These are phyloP conservation scores for Tanozyma kutaoensis DNA, from an alignment of 805 yeast species.

Conservation along the genomic window DNA sequence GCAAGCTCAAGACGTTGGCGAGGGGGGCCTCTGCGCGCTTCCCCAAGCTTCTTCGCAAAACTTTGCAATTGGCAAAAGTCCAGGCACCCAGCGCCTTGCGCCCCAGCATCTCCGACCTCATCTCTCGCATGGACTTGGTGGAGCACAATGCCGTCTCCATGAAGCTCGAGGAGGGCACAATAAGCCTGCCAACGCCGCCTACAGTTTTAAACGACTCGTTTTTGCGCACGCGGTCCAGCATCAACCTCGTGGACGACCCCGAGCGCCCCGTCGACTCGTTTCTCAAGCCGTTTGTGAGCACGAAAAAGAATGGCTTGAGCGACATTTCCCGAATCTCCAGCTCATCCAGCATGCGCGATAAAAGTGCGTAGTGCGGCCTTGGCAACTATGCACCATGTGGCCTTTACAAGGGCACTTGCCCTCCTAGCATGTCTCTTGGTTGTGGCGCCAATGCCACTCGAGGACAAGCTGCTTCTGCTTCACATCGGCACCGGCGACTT, in stretches of 20 bases:
- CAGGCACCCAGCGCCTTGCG: not conserved
- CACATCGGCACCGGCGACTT: too few relatives aligned
- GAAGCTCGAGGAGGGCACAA: slow-evolving; percentile 20
- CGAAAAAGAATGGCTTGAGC: too few relatives aligned
- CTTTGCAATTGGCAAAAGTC: not conserved
- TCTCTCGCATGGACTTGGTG: slow-evolving; percentile 8
- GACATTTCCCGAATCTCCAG: too few relatives aligned
- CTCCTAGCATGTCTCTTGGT: too few relatives aligned
- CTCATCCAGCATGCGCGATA: too few relatives aligned
- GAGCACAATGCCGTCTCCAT: slow-evolving; percentile 9
- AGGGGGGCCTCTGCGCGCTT: not conserved
- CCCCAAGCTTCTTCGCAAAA: slow-evolving; percentile 1
- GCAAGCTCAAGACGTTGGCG: not conserved
- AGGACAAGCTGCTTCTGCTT: too few relatives aligned
- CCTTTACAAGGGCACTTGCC: too few relatives aligned
- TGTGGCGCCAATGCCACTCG: too few relatives aligned
- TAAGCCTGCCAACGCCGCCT: slow-evolving; percentile 8
- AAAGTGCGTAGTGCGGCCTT: too few relatives aligned
- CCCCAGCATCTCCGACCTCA: slow-evolving; percentile 2
- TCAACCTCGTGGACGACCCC: slow-evolving; percentile 11
- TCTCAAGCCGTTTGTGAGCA: too few relatives aligned
- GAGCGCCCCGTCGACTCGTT: too few relatives aligned
- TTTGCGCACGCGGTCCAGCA: slow-evolving; percentile 23
- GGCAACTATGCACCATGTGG: too few relatives aligned
- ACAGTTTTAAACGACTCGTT: slow-evolving; percentile 8